Evolutionary conservation across 805 yeast genomes (phyloP).

Genomic region (Hanseniaspora thailandica): DNA sequence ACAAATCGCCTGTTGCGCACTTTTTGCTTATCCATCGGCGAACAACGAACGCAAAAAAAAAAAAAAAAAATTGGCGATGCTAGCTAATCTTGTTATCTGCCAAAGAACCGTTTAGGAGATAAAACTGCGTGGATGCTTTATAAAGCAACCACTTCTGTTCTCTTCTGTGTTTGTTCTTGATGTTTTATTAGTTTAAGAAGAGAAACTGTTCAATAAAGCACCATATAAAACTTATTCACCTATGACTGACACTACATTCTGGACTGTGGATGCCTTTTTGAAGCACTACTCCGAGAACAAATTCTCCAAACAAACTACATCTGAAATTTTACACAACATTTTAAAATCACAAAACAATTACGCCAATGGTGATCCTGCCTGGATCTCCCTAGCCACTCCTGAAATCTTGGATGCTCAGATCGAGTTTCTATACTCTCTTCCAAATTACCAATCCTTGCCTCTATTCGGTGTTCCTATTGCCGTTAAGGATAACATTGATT

Average conservation of each 20-base stretch:
- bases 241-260: slow-evolving; percentile 23
- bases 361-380: slow-evolving; percentile 63
- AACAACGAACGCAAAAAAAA: neutral
- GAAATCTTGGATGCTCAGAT: slow-evolving; percentile 67
- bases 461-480: slow-evolving; percentile 93
- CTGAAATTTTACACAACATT: slow-evolving; percentile 36
- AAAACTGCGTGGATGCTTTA: too few species aligned
- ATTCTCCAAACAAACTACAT: slow-evolving; percentile 51
- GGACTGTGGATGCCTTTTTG: slow-evolving; percentile 76
- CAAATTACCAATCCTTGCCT: slow-evolving; percentile 44
- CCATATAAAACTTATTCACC: neutral
- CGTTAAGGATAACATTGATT: slow-evolving; percentile 90
- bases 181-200: too few species aligned
- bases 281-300: slow-evolving; percentile 42
- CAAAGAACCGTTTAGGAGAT: too few species aligned
- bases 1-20: neutral
- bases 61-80: too few species aligned
- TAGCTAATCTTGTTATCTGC: too few species aligned
- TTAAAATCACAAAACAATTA: slow-evolving; percentile 35
- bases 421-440: slow-evolving; percentile 54
- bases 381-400: slow-evolving; percentile 68
- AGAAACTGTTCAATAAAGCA: too few species aligned
- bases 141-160: too few species aligned
- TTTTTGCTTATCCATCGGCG: neutral
- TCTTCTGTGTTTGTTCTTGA: too few species aligned